Evolutionary conservation across 1,139 yeast genomes (phyloP).

Genomic region (Scheffersomyces segobiensis): DNA sequence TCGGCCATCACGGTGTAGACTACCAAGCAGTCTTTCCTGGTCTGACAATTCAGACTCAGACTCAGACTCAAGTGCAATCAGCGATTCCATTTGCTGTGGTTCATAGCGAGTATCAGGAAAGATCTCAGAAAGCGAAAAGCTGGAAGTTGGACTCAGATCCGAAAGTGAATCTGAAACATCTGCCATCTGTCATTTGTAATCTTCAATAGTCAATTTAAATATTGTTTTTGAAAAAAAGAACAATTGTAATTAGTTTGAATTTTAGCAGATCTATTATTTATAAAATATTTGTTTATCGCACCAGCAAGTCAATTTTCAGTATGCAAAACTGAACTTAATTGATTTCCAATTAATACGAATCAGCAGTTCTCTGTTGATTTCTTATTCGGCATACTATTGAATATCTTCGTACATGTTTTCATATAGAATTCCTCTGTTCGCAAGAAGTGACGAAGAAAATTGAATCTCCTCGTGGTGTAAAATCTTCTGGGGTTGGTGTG

Average conservation of each 20-base stretch:
- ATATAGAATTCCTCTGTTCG: no score
- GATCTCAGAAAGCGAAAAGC: neutral
- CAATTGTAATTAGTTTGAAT: neutral
- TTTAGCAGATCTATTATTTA: neutral
- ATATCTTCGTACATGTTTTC: no score
- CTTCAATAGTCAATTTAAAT: neutral
- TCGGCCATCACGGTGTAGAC: neutral
- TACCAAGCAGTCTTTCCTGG: neutral
- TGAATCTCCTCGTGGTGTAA: no score
- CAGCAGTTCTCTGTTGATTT: no score
- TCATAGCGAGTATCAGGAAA: neutral
- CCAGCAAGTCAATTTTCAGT: neutral
- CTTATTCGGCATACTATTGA: no score
- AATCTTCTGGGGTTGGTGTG: no score
- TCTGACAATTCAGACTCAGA: neutral
- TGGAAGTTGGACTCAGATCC: neutral
- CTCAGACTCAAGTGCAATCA: neutral
- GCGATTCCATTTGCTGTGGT: neutral
- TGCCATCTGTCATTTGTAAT: neutral
- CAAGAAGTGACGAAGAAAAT: no score
- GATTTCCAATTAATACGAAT: no score
- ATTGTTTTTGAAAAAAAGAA: neutral
- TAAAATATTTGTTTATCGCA: neutral
- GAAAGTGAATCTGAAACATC: neutral
- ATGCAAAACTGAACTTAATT: neutral